A percentile compares a stretch with the other conserved stretches of the same genome.
Evolutionary conservation across 352 stramenopile genomes (phyloP).

Genomic region (Phytophthora boehmeriae): DNA sequence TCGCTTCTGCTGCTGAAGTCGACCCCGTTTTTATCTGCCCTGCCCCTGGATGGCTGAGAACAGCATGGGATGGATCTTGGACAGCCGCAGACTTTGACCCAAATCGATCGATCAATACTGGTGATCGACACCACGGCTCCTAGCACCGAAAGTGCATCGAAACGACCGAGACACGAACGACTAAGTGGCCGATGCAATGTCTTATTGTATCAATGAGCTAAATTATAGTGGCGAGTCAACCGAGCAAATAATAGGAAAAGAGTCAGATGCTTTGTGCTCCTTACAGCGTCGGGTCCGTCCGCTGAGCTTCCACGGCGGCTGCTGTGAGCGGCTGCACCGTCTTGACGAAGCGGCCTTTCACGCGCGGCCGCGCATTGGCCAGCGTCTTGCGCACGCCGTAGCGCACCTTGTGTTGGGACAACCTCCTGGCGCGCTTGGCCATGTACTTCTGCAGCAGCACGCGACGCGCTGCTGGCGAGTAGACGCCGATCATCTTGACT

Average conservation of each 20-base stretch:
- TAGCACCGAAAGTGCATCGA: not conserved
- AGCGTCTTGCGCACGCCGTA: constrained; percentile 85
- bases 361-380: constrained; percentile 73
- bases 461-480: constrained; percentile 65
- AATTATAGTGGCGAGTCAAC: constrained; percentile 23
- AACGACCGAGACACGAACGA: no score
- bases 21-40: constrained; percentile 15
- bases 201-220: constrained; percentile 25
- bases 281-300: constrained; percentile 11
- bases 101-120: no score
- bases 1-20: constrained; percentile 12
- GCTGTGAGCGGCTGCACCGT: constrained; percentile 79
- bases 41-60: constrained; percentile 13
- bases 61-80: constrained; percentile 18
- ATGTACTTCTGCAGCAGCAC: constrained; percentile 81
- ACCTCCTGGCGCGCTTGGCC: constrained; percentile 70
- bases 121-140: no score
- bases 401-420: constrained; percentile 79
- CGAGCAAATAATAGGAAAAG: not conserved
- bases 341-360: constrained; percentile 87
- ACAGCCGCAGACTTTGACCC: constrained; percentile 6
- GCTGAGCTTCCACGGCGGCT: constrained; percentile 51
- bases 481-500: constrained; percentile 74
- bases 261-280: not conserved
- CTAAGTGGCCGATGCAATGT: no score